These are phyloP conservation scores for Tricholoma bakamatsutake DNA, from an alignment of 768 basidiomycete species.

Conservation along the genomic window DNA sequence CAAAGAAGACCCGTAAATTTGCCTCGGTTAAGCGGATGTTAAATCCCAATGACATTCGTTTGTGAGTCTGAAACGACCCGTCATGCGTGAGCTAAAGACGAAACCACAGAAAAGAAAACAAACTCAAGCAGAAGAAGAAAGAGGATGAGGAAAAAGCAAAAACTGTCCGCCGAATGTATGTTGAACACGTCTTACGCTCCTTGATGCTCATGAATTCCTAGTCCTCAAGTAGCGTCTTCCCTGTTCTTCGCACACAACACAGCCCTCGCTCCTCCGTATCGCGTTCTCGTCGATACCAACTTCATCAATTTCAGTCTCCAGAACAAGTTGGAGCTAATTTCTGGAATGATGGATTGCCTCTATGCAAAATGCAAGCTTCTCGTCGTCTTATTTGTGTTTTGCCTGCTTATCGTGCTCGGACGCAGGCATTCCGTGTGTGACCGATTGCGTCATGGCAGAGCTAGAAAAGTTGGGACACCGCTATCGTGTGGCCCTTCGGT, in stretches of 20 bases:
- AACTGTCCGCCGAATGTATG: conserved; percentile 74
- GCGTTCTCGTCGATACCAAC: conserved; percentile 97
- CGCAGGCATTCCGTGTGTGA: conserved; percentile 97
- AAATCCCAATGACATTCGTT: conserved; percentile 87
- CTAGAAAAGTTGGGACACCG: conserved; percentile 95
- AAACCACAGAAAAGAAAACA: conserved; percentile 78
- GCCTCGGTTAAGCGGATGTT: conserved; percentile 90
- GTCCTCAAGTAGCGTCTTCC: conserved; percentile 83
- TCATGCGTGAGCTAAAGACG: conserved; percentile 3
- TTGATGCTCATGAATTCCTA: conserved; percentile 22
- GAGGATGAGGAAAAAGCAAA: conserved; percentile 77
- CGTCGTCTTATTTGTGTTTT: neutral
- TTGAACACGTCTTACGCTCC: conserved; percentile 12
- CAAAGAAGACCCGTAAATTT: conserved; percentile 93
- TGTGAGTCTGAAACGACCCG: conserved; percentile 46
- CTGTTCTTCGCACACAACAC: conserved; percentile 94
- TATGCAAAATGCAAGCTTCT: conserved; percentile 82
- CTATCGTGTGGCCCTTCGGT: conserved; percentile 93
- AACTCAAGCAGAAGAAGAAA: conserved; percentile 83
- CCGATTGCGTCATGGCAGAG: conserved; percentile 98
- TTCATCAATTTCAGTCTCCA: conserved; percentile 99
- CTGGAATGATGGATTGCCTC: conserved; percentile 99
- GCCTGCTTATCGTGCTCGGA: conserved; percentile 4
- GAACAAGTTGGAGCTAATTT: conserved; percentile 92
- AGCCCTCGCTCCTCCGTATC: conserved; percentile 93